Percentiles rank a stretch among this genome's conserved stretches.
Conservation (phyloP, 2,329 filamentous ascomycete species). For the Fusarium multiceps region DNA sequence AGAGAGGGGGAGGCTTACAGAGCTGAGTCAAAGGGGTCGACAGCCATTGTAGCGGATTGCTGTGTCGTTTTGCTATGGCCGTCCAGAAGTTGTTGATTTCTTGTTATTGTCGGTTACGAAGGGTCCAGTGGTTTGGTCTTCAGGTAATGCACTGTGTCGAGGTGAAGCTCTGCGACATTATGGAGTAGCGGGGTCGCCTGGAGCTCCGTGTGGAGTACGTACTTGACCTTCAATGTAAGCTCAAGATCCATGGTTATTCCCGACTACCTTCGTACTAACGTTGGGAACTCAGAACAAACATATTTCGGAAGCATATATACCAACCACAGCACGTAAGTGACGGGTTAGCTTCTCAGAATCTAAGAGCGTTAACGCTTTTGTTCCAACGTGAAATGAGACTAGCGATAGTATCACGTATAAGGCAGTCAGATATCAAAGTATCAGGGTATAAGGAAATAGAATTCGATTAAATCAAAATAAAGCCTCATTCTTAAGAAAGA, state of each 20-base stretch:
- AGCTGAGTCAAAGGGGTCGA: conserved; percentile 79
- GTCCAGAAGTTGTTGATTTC: neutral
- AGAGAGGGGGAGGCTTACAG: conserved; percentile 67
- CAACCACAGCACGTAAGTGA: neutral
- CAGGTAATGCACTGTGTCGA: conserved; percentile 12
- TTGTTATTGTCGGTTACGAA: neutral
- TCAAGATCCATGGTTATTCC: conserved; percentile 5
- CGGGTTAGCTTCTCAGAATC: neutral
- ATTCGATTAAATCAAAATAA: conserved; percentile 29
- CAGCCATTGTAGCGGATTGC: conserved; percentile 55
- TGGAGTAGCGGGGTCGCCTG: conserved; percentile 41
- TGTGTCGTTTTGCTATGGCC: neutral
- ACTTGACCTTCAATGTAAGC: conserved; percentile 20
- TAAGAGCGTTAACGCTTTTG: neutral
- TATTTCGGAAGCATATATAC: neutral
- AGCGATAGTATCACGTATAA: neutral
- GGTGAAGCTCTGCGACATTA: conserved; percentile 39
- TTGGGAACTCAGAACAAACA: neutral
- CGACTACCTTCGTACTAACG: neutral
- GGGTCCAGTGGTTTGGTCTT: conserved; percentile 5
- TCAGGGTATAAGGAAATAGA: conserved; percentile 11
- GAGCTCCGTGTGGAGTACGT: conserved; percentile 38
- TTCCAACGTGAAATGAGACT: neutral
- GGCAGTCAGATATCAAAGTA: neutral
- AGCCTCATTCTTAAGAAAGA: conserved; percentile 34